Evolutionary conservation across 2,329 filamentous ascomycete species (phyloP).

Genomic region (Knufia fluminis): DNA sequence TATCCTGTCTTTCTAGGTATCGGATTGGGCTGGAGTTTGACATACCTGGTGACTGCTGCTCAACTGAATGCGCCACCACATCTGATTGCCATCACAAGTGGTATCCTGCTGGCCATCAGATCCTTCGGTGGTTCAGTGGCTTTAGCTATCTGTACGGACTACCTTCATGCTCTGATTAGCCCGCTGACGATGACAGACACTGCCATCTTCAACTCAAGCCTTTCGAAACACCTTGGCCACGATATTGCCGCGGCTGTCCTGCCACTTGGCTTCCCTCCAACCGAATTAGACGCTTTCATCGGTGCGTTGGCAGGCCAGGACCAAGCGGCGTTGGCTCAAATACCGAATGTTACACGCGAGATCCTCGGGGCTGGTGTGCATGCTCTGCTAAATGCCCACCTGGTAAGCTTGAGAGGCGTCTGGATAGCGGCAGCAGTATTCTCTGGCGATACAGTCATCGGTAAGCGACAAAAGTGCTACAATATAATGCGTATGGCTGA

Average conservation of each 20-base stretch:
- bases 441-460: constrained; percentile 7
- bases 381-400: constrained; percentile 13
- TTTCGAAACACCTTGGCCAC: constrained; percentile 8
- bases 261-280: constrained; percentile 10
- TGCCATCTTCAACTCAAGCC: constrained; percentile 15
- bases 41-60: constrained; percentile 10
- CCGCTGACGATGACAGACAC: constrained; percentile 7
- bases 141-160: constrained; percentile 10
- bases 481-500: not conserved
- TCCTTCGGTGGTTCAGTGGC: constrained; percentile 13
- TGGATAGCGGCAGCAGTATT: constrained; percentile 15
- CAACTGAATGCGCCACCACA: constrained; percentile 14
- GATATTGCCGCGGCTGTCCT: constrained; percentile 13
- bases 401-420: constrained; percentile 12
- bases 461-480: constrained; percentile 7
- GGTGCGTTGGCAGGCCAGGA: constrained; percentile 7
- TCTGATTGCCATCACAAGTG: constrained; percentile 13
- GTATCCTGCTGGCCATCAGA: constrained; percentile 13
- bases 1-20: constrained; percentile 12
- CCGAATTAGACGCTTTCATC: constrained; percentile 10
- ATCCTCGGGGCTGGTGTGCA: constrained; percentile 12
- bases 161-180: not conserved
- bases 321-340: constrained; percentile 3
- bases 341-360: constrained; percentile 12
- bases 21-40: constrained; percentile 10